Base-by-base conservation (phyloP, 1,139 yeast species). In the Geotrichum cucujoidarum region DNA sequence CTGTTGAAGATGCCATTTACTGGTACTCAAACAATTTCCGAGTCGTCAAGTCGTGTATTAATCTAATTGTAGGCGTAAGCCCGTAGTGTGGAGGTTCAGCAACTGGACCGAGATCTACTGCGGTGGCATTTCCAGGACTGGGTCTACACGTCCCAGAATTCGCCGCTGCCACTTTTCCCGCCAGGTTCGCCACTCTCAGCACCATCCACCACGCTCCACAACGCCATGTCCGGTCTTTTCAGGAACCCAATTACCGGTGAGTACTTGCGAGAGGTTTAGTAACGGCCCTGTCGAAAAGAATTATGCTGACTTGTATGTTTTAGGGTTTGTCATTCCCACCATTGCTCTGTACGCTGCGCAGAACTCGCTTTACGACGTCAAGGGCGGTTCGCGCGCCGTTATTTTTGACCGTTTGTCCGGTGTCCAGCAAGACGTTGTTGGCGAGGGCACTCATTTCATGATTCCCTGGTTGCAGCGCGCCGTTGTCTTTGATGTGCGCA, bases 381-480 rank as follows among this genome's bases (percentile, higher is more conserved):
- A 84, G 61, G 98, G 98, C 50, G 98, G 98, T 49, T 79, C 87
- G 55, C 77, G 98, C 63, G 98, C 97, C 20, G 95, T 92, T 49
- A 86, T 92, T 56, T 92, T 94, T 62, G 98, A 92, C 71, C 77
- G 99, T 61, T 70, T 92, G 53, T 71, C 76, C 47, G 99, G 99
- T 72, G 95, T 92, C 49, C 84, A 87, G 67, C 82, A 80, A 59
- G 72, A 72, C 13, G 97, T 92, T 24, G 74, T 89, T 55, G 97
- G 97, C 27, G 99, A 92, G 71, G 99, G 99, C 50, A 87, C 97
- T 31, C 97, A 92, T 68, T 92, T 92, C 67, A 73, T 90, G 55
- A 69, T 92, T 48, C 99, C 99, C 42, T 92, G 99, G 98, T 74
- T 92, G 54, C 98, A 92, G 67, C 82, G 78, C 64, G 95, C 98